phyloP scores from a whole-genome alignment of 345 rosid genomes.

The Excoecaria cochinchinensis region DNA sequence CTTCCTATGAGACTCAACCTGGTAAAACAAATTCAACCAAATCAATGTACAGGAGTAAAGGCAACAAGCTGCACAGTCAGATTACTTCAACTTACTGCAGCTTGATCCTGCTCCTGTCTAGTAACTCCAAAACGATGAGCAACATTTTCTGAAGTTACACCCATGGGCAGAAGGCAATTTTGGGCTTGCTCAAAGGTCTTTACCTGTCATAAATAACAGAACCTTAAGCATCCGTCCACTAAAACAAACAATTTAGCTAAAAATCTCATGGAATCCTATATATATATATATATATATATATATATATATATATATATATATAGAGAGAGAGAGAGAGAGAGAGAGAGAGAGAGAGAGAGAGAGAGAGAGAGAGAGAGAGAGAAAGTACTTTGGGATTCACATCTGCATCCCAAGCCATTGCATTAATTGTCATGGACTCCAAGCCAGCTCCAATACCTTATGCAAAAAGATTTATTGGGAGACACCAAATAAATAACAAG shows the following conservation, averaged over 20 bases:
- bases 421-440: slow-evolving; percentile 83
- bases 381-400: slow-evolving; percentile 71
- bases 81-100: slow-evolving; percentile 62
- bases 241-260: too few species aligned
- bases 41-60: not conserved
- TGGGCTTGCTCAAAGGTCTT: slow-evolving; percentile 71
- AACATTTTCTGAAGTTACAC: slow-evolving; percentile 91
- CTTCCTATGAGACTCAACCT: slow-evolving; percentile 95
- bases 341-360: too few species aligned
- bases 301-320: too few species aligned
- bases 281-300: too few species aligned
- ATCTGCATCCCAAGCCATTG: slow-evolving; percentile 84
- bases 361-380: slow-evolving; percentile 6
- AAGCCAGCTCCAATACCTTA: slow-evolving; percentile 97
- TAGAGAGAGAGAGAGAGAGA: too few species aligned
- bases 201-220: slow-evolving; percentile 45
- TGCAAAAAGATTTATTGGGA: not conserved
- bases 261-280: too few species aligned
- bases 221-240: not conserved
- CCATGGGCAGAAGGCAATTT: slow-evolving; percentile 95
- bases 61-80: slow-evolving; percentile 6
- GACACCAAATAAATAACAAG: not conserved
- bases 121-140: slow-evolving; percentile 82
- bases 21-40: slow-evolving; percentile 16
- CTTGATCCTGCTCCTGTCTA: slow-evolving; percentile 96